A percentile compares a stretch with the other conserved stretches of the same genome.
Evolutionary conservation across 345 rosid species (phyloP).

Genomic region (Cardamine chenopodiifolia): DNA sequence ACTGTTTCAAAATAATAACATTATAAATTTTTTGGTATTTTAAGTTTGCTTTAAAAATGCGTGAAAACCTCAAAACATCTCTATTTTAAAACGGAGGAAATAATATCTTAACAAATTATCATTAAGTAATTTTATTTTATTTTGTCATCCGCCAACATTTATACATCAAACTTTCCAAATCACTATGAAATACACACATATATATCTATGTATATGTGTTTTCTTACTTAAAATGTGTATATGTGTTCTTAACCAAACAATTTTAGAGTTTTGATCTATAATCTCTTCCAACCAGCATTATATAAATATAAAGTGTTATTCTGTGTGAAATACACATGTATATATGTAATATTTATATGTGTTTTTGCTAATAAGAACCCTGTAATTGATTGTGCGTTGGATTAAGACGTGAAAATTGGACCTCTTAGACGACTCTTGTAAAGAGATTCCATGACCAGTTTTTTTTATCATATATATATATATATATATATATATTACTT

Average conservation of each 20-base stretch:
- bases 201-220: too few species aligned
- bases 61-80: too few species aligned
- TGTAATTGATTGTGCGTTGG: background rate
- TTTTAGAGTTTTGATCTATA: background rate
- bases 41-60: too few species aligned
- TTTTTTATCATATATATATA: too few species aligned
- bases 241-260: background rate
- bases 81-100: too few species aligned
- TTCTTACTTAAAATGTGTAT: too few species aligned
- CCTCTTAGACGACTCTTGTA: background rate
- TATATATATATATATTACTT: too few species aligned
- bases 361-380: too few species aligned
- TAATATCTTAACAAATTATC: background rate
- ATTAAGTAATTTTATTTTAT: background rate
- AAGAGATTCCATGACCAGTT: constrained; percentile 34
- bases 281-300: background rate
- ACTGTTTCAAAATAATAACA: too few species aligned
- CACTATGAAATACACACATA: background rate
- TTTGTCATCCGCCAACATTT: background rate
- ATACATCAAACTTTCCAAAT: background rate
- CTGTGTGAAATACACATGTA: background rate
- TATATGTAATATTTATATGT: too few species aligned
- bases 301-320: too few species aligned
- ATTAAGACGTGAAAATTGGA: constrained; percentile 3
- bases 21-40: too few species aligned